Evolutionary conservation across 257 asterid genomes (phyloP).

Genomic region (Rehmannia glutinosa): DNA sequence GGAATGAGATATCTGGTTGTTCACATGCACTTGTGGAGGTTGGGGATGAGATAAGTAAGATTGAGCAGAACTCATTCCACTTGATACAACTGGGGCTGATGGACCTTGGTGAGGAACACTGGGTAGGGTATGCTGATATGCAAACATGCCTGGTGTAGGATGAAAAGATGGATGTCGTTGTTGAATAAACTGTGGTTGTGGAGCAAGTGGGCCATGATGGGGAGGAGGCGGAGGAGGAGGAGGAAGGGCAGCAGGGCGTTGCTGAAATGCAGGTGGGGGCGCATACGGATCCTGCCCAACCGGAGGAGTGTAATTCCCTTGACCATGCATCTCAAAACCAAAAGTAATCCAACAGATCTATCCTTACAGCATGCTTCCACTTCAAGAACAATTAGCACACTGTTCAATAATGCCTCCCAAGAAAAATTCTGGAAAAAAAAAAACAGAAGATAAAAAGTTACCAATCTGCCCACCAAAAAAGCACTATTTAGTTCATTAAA

Average conservation of each 20-base stretch:
- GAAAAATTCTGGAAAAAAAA: neutral
- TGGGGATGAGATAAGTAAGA: conserved; percentile 37
- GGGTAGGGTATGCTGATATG: conserved; percentile 32
- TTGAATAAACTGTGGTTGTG: conserved; percentile 34
- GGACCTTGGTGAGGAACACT: conserved; percentile 34
- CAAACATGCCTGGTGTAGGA: conserved; percentile 25
- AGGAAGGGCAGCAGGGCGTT: conserved; percentile 31
- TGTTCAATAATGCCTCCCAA: neutral
- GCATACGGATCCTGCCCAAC: conserved; percentile 42
- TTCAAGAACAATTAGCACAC: neutral
- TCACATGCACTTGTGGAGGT: conserved; percentile 36
- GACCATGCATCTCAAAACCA: conserved; percentile 55
- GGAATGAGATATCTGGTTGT: conserved; percentile 32
- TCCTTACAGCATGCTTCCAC: neutral
- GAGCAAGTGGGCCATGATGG: conserved; percentile 33
- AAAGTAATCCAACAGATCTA: conserved; percentile 11
- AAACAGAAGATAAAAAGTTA: neutral
- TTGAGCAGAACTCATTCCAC: conserved; percentile 35
- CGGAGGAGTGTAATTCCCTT: conserved; percentile 45
- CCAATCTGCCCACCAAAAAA: neutral
- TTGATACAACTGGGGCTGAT: conserved; percentile 28
- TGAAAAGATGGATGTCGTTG: conserved; percentile 36
- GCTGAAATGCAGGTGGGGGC: conserved; percentile 41
- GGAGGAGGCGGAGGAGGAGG: conserved; percentile 26
- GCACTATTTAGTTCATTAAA: no score